Base-by-base conservation (phyloP, 371 early-diverging fungal genomes). In the Lichtheimia corymbifera region DNA sequence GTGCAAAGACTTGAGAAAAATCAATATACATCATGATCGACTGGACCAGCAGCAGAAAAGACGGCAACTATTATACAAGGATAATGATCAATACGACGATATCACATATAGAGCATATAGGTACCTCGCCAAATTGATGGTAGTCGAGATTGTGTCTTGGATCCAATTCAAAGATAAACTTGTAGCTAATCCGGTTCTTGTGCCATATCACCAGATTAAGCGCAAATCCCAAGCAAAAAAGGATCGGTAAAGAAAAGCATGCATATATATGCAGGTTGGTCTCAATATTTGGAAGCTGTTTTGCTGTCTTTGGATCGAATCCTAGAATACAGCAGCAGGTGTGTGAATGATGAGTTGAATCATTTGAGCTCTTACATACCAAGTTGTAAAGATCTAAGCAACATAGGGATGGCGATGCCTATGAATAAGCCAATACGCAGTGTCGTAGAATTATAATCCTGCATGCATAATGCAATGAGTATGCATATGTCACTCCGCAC, bases 101-200 rank as follows among this genome's bases (percentile, higher is more conserved):
- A 35, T 28, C 0, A 28, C 3, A 28, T 28, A 7, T 28, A 28
- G 28, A 28, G 7, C 24, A 4, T 43, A 15, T 41, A 42, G 7
- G 59, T 82, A 82, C 86, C 80, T 86, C 86, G 58, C 81, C 77
- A 70, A 88, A 93, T 62, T 93, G 80, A 59, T 84, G 84, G 59
- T 86, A 87, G 61, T 86, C 76, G 25, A 93, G 69, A 58, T 91
- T 88, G 60, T 90, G 80, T 62, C 94, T 77, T 12, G 91, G 88
- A 65, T 93, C 88, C 24, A 93, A 83, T 54, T 92, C 92, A 71
- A 94, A 93, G 49, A 93, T 93, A 61, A 93, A 93, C 67, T 87
- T 87, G 75, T 93, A 93, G 72, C 92, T 93, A 66, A 93, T 91
- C 50, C 87, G 71, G 17, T 76, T 74, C 13, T 74, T 76, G 51